Percentiles rank a stretch among this genome's conserved stretches.
Evolutionary conservation across 768 basidiomycete genomes (phyloP).

Genomic region (Clavulina sp.): DNA sequence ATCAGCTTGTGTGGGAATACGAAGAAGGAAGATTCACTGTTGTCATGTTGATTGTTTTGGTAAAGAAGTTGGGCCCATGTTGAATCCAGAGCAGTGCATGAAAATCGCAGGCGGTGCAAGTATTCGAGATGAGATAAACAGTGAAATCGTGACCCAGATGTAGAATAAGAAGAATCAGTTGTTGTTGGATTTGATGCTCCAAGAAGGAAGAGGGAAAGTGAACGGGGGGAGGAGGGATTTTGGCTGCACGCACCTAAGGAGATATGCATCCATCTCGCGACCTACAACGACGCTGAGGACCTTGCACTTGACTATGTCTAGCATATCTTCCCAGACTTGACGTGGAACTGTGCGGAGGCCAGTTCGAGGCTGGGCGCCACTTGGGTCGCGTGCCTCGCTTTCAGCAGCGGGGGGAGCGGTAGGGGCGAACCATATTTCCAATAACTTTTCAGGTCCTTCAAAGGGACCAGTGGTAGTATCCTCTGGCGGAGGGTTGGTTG

Average conservation of each 20-base stretch:
- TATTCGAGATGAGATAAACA: not conserved
- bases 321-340: constrained; percentile 87
- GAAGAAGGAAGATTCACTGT: constrained; percentile 95
- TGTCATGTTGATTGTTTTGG: not conserved
- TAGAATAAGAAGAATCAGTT: not conserved
- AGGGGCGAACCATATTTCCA: constrained; percentile 95
- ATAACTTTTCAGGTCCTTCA: constrained; percentile 86
- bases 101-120: not conserved
- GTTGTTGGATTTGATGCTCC: not conserved
- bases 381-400: constrained; percentile 18
- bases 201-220: too few relatives aligned
- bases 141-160: not conserved
- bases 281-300: constrained; percentile 83
- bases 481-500: too few relatives aligned
- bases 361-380: constrained; percentile 27
- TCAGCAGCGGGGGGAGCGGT: constrained; percentile 40
- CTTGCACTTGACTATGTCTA: constrained; percentile 91
- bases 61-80: constrained; percentile 10
- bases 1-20: constrained; percentile 90
- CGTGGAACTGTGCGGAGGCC: constrained; percentile 67
- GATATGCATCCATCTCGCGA: constrained; percentile 83
- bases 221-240: too few relatives aligned
- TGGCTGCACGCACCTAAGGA: constrained; percentile 77
- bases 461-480: too few relatives aligned
- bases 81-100: not conserved